phyloP scores from a whole-genome alignment of 1,139 yeast genomes.

The Hyphopichia wangnamkhiaoensis region DNA sequence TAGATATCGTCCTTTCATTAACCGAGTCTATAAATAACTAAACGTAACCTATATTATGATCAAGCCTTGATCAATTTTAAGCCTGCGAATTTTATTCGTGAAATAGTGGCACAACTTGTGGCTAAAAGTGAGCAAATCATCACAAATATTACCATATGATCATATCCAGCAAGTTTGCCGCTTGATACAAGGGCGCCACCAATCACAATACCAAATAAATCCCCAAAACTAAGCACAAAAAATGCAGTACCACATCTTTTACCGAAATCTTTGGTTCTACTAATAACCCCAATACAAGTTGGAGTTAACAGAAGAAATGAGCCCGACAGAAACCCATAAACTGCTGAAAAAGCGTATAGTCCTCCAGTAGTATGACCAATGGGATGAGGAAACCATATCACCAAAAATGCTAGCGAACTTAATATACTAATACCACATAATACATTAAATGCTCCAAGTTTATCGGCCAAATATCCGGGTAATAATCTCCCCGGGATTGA shows the following conservation, averaged over 20 bases:
- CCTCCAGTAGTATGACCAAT: slow-evolving; percentile 27
- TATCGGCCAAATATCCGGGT: slow-evolving; percentile 33
- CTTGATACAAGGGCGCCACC: slow-evolving; percentile 35
- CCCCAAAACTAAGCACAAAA: slow-evolving; percentile 33
- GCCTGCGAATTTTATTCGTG: slow-evolving; percentile 31
- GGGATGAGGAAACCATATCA: slow-evolving; percentile 28
- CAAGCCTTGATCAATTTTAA: slow-evolving; percentile 12
- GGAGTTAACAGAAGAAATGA: slow-evolving; percentile 32
- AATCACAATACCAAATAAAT: slow-evolving; percentile 35
- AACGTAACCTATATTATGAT: not conserved
- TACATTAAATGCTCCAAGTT: slow-evolving; percentile 31
- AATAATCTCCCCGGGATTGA: slow-evolving; percentile 31
- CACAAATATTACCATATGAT: slow-evolving; percentile 30
- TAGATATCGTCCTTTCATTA: not conserved
- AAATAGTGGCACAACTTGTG: slow-evolving; percentile 22
- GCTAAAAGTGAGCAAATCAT: slow-evolving; percentile 26
- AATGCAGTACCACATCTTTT: slow-evolving; percentile 33
- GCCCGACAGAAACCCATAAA: slow-evolving; percentile 34
- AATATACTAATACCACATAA: slow-evolving; percentile 21
- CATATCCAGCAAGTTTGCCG: slow-evolving; percentile 19
- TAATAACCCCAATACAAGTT: slow-evolving; percentile 30
- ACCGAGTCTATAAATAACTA: not conserved
- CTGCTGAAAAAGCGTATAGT: slow-evolving; percentile 25
- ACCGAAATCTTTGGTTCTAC: slow-evolving; percentile 31
- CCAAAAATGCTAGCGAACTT: slow-evolving; percentile 22